These are phyloP conservation scores for Eremothecium gossypii DNA, from an alignment of 1,139 yeast genomes.

Conservation along the genomic window DNA sequence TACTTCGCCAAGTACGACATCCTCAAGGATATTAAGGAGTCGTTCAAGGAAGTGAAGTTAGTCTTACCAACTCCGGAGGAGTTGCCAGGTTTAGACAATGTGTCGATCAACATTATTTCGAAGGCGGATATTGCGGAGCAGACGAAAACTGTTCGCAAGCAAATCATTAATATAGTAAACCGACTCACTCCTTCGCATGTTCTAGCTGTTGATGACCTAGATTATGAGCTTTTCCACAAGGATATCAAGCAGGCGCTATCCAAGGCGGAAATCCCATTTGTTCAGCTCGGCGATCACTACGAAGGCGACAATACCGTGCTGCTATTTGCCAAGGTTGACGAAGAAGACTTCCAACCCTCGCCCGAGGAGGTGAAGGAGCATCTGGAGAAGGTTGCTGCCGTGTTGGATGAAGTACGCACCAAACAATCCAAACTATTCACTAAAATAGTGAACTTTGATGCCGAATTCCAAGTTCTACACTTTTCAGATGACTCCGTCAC, in stretches of 20 bases:
- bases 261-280: slow-evolving; percentile 43
- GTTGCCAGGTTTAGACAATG: slow-evolving; percentile 32
- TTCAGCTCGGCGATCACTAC: slow-evolving; percentile 42
- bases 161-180: slow-evolving; percentile 66
- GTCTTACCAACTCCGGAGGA: slow-evolving; percentile 43
- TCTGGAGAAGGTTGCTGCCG: slow-evolving; percentile 40
- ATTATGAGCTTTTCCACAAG: slow-evolving; percentile 51
- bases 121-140: slow-evolving; percentile 34
- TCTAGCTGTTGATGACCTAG: slow-evolving; percentile 53
- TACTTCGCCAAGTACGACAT: slow-evolving; percentile 47
- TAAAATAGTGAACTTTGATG: slow-evolving; percentile 43
- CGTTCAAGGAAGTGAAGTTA: slow-evolving; percentile 40
- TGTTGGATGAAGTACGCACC: slow-evolving; percentile 49
- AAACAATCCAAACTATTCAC: slow-evolving; percentile 47
- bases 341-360: slow-evolving; percentile 46
- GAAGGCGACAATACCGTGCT: slow-evolving; percentile 34
- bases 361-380: slow-evolving; percentile 38
- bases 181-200: slow-evolving; percentile 60
- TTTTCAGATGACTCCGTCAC: slow-evolving; percentile 29
- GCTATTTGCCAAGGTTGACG: slow-evolving; percentile 42
- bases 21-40: slow-evolving; percentile 33
- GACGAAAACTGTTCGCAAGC: slow-evolving; percentile 50
- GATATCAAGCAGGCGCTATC: slow-evolving; percentile 38
- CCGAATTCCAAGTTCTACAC: slow-evolving; percentile 49
- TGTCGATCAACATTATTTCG: slow-evolving; percentile 39